These are phyloP conservation scores for Penicillium sumatraense DNA, from an alignment of 2,329 filamentous ascomycete genomes.

Conservation along the genomic window DNA sequence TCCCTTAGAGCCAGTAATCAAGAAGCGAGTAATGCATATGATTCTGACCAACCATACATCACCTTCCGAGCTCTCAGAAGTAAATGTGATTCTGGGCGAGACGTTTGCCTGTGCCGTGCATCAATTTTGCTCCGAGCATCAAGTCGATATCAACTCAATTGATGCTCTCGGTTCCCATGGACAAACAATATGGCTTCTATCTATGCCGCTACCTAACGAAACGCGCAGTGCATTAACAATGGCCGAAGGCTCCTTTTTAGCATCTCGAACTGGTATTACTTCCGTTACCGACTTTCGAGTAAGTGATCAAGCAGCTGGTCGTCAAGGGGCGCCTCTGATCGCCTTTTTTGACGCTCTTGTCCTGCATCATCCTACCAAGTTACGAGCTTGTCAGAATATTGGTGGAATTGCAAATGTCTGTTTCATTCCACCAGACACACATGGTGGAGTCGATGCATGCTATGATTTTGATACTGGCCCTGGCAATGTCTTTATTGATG, in stretches of 20 bases:
- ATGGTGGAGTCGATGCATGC: conserved; percentile 38
- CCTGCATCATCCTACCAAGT: conserved; percentile 60
- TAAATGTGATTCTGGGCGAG: conserved; percentile 63
- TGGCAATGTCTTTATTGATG: conserved; percentile 62
- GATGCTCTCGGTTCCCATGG: conserved; percentile 63
- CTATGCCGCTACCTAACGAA: conserved; percentile 56
- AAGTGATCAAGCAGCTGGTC: conserved; percentile 60
- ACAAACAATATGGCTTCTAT: conserved; percentile 62
- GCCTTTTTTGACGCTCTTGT: conserved; percentile 63
- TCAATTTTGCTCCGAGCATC: conserved; percentile 53
- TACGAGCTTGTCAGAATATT: conserved; percentile 65
- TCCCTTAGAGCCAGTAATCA: conserved; percentile 58
- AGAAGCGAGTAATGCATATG: conserved; percentile 62
- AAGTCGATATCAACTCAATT: conserved; percentile 51
- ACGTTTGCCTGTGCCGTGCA: conserved; percentile 59
- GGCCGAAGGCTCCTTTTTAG: conserved; percentile 62
- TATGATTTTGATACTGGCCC: conserved; percentile 62
- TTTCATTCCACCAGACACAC: conserved; percentile 38
- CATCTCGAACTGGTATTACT: conserved; percentile 61
- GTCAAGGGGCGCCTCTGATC: conserved; percentile 61
- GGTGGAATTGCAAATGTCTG: conserved; percentile 66
- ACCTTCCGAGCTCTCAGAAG: conserved; percentile 58
- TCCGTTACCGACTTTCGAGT: conserved; percentile 64
- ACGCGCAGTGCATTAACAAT: conserved; percentile 58
- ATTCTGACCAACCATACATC: conserved; percentile 60